phyloP scores from a whole-genome alignment of 805 yeast genomes.

The Nakazawaea pomicola region DNA sequence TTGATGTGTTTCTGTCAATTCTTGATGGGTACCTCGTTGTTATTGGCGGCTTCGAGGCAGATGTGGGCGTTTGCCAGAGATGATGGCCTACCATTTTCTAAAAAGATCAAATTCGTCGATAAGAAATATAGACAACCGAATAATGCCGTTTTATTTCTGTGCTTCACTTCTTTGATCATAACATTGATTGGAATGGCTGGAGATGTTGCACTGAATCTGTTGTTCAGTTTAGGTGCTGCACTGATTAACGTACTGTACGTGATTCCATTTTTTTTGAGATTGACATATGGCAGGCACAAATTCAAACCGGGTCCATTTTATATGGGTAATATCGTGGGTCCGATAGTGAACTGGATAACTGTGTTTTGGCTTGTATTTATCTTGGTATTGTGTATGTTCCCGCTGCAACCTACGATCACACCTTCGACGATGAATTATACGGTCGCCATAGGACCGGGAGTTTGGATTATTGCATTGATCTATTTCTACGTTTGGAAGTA shows the following conservation, averaged over 20 bases:
- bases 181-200: background rate
- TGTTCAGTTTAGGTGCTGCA: background rate
- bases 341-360: slow-evolving; percentile 29
- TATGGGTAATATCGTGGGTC: slow-evolving; percentile 30
- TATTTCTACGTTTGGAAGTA: slow-evolving; percentile 21
- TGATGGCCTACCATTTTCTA: slow-evolving; percentile 42
- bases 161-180: slow-evolving; percentile 32
- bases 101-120: slow-evolving; percentile 37
- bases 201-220: background rate
- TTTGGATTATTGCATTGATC: slow-evolving; percentile 21
- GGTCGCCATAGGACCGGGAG: slow-evolving; percentile 27
- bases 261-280: slow-evolving; percentile 34
- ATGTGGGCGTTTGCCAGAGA: slow-evolving; percentile 51
- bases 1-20: slow-evolving; percentile 44
- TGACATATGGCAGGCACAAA: slow-evolving; percentile 34
- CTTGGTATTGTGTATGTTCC: slow-evolving; percentile 33
- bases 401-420: slow-evolving; percentile 26
- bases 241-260: slow-evolving; percentile 40
- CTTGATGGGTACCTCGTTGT: slow-evolving; percentile 41
- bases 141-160: slow-evolving; percentile 38
- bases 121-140: slow-evolving; percentile 37
- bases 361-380: slow-evolving; percentile 25
- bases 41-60: slow-evolving; percentile 45
- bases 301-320: slow-evolving; percentile 40
- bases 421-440: slow-evolving; percentile 31